phyloP scores from a whole-genome alignment of 2,329 filamentous ascomycete species.

The Sclerotinia sclerotiorum region DNA sequence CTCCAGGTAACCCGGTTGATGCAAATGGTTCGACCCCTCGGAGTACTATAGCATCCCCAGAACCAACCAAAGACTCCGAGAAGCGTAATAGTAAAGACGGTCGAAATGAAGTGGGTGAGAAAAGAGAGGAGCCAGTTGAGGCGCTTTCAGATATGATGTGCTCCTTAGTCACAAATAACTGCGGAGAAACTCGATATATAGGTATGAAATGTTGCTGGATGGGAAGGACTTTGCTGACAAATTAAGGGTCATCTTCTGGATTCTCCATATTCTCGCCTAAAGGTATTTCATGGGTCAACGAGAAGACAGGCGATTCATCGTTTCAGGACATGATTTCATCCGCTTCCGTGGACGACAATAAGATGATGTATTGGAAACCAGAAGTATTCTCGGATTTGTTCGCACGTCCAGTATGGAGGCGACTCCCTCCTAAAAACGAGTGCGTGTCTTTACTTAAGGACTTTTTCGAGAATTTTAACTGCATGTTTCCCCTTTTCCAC shows the following conservation, averaged over 20 bases:
- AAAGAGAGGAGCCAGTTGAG: slow-evolving; percentile 71
- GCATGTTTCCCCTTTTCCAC: slow-evolving; percentile 96
- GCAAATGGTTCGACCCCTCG: slow-evolving; percentile 44
- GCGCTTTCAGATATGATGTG: slow-evolving; percentile 98
- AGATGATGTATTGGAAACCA: slow-evolving; percentile 98
- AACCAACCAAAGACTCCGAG: slow-evolving; percentile 37
- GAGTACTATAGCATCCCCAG: slow-evolving; percentile 52
- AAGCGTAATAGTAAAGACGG: slow-evolving; percentile 36
- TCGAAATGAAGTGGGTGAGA: slow-evolving; percentile 43
- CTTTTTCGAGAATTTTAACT: slow-evolving; percentile 98
- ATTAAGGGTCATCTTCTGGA: slow-evolving; percentile 83
- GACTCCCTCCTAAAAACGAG: slow-evolving; percentile 81
- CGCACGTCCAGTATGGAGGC: slow-evolving; percentile 77
- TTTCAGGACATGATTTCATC: slow-evolving; percentile 94
- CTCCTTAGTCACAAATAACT: slow-evolving; percentile 91
- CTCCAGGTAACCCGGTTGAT: slow-evolving; percentile 43
- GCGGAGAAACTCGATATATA: slow-evolving; percentile 93
- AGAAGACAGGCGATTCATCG: slow-evolving; percentile 92
- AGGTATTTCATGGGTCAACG: slow-evolving; percentile 97
- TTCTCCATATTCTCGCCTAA: slow-evolving; percentile 99
- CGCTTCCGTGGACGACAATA: slow-evolving; percentile 88
- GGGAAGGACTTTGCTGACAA: slow-evolving; percentile 20
- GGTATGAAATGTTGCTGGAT: slow-evolving; percentile 54
- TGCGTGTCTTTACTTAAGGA: slow-evolving; percentile 85
- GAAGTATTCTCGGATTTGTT: slow-evolving; percentile 95